Evolutionary conservation across 2,329 filamentous ascomycete species (phyloP).

Genomic region (Neoarthrinium moseri): DNA sequence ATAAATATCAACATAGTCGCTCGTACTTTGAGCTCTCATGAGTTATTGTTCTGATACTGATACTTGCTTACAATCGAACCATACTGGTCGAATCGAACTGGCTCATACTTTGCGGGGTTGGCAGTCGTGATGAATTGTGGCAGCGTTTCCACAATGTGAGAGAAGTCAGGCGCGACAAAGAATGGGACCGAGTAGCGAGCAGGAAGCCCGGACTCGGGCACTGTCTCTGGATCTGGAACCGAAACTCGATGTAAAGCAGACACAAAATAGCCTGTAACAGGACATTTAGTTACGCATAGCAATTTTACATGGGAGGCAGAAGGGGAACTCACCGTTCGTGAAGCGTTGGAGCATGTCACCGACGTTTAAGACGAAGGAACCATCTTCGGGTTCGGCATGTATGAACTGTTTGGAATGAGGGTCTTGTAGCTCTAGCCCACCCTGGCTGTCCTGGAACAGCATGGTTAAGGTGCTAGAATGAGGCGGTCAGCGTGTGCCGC

Average conservation of each 20-base stretch:
- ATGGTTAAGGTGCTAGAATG: slow-evolving; percentile 42
- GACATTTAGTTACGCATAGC: not conserved
- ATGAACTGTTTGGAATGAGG: slow-evolving; percentile 17
- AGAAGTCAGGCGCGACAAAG: slow-evolving; percentile 19
- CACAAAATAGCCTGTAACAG: slow-evolving; percentile 20
- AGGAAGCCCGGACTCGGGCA: slow-evolving; percentile 16
- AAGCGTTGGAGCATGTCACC: slow-evolving; percentile 24
- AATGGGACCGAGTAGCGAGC: slow-evolving; percentile 18
- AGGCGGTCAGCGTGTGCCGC: not conserved
- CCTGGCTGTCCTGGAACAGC: slow-evolving; percentile 52
- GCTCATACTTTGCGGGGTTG: slow-evolving; percentile 16
- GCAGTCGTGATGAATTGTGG: slow-evolving; percentile 18
- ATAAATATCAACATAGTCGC: too few species aligned
- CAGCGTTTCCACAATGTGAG: slow-evolving; percentile 18
- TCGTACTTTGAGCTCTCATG: not conserved
- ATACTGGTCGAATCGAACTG: slow-evolving; percentile 23
- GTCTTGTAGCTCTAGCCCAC: slow-evolving; percentile 50
- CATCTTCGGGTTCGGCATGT: slow-evolving; percentile 17
- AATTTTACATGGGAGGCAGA: not conserved
- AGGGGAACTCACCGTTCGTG: slow-evolving; percentile 18
- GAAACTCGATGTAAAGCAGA: slow-evolving; percentile 22
- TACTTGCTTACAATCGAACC: slow-evolving; percentile 20
- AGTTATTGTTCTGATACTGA: slow-evolving; percentile 12
- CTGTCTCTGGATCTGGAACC: slow-evolving; percentile 14
- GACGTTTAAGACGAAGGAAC: slow-evolving; percentile 21